Evolutionary conservation across 2,329 filamentous ascomycete species (phyloP).

Genomic region (Paecilomyces sp.): DNA sequence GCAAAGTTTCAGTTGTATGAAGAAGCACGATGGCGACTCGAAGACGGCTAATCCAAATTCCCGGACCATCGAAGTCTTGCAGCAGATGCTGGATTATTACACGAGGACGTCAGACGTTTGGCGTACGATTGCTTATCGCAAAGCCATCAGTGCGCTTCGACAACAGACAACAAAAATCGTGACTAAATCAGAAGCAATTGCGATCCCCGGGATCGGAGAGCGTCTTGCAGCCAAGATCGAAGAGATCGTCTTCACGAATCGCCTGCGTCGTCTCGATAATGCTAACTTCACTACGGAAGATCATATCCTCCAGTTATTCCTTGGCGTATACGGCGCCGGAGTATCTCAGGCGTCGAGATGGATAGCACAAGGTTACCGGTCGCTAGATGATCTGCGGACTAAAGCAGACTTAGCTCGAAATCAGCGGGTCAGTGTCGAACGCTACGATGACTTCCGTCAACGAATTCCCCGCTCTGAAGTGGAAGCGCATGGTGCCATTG

Average conservation of each 20-base stretch:
- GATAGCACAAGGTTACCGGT: slow-evolving; percentile 67
- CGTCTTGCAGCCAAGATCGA: slow-evolving; percentile 79
- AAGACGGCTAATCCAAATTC: slow-evolving; percentile 60
- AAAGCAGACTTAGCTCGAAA: slow-evolving; percentile 59
- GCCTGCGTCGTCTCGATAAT: slow-evolving; percentile 64
- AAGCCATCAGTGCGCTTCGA: slow-evolving; percentile 65
- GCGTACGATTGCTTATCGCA: slow-evolving; percentile 68
- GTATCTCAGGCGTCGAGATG: slow-evolving; percentile 63
- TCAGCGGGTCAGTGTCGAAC: slow-evolving; percentile 70
- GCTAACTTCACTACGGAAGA: slow-evolving; percentile 62
- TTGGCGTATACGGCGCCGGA: slow-evolving; percentile 74
- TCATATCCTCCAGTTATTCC: slow-evolving; percentile 59
- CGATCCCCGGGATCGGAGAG: slow-evolving; percentile 61
- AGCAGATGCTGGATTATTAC: slow-evolving; percentile 75
- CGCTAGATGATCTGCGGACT: slow-evolving; percentile 61
- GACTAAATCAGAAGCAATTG: slow-evolving; percentile 62
- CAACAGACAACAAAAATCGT: slow-evolving; percentile 57
- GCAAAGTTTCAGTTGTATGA: slow-evolving; percentile 53
- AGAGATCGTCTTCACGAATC: slow-evolving; percentile 72
- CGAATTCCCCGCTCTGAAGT: slow-evolving; percentile 76
- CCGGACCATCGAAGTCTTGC: slow-evolving; percentile 66
- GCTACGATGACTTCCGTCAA: slow-evolving; percentile 69
- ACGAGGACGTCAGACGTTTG: slow-evolving; percentile 67
- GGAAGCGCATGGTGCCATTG: slow-evolving; percentile 57
- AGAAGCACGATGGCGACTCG: slow-evolving; percentile 42